phyloP scores from a whole-genome alignment of 495 filamentous ascomycete genomes.

The Aspergillus ostianus region DNA sequence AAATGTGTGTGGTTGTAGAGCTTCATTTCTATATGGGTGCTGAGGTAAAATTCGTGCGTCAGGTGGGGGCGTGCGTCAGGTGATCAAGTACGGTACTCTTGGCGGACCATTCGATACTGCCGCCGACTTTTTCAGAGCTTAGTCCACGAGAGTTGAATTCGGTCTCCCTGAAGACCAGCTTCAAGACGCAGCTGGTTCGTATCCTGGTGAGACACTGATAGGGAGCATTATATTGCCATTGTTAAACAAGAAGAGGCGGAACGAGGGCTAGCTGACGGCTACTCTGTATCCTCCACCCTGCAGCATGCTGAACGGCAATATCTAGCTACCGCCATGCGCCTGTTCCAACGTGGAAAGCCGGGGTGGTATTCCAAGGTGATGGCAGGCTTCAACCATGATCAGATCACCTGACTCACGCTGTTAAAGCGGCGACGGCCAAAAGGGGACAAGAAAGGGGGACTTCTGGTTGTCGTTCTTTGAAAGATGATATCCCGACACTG shows the following conservation, averaged over 20 bases:
- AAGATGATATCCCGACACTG: too few species aligned
- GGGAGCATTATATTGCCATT: constrained; percentile 7
- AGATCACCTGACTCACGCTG: too few species aligned
- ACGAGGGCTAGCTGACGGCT: constrained; percentile 7
- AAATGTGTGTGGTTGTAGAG: too few species aligned
- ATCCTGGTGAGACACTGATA: constrained; percentile 8
- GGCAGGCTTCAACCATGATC: too few species aligned
- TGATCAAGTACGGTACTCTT: too few species aligned
- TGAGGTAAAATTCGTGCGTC: too few species aligned
- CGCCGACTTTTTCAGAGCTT: constrained; percentile 2
- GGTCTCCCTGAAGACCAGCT: constrained; percentile 6
- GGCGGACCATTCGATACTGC: constrained; percentile 5
- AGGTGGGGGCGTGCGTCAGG: too few species aligned
- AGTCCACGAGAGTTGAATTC: constrained; percentile 5
- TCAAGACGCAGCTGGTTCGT: constrained; percentile 10
- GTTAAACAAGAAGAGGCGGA: constrained; percentile 9
- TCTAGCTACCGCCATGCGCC: constrained; percentile 11
- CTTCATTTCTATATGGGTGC: too few species aligned
- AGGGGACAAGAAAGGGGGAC: too few species aligned
- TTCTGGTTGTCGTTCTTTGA: too few species aligned
- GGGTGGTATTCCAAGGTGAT: constrained; percentile 9
- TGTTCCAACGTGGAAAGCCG: constrained; percentile 13
- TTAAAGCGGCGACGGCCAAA: too few species aligned
- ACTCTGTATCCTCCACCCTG: constrained; percentile 11
- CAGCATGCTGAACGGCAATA: constrained; percentile 3